Conservation (phyloP, 306 rosid species). For the Sicyos baderoa region DNA sequence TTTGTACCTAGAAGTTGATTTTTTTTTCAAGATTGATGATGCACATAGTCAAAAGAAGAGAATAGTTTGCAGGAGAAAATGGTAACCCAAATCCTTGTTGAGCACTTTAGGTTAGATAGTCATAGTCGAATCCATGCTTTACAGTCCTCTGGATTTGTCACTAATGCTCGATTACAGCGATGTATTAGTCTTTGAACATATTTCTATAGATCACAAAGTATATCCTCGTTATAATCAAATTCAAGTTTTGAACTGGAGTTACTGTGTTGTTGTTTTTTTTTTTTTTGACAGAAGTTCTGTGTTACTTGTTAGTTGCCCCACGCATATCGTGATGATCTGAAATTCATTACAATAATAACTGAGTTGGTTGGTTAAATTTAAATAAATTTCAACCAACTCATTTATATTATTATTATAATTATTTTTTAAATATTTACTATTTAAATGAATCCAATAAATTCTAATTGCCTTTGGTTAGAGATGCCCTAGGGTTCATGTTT, state of each 20-base stretch:
- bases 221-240: background rate
- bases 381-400: background rate
- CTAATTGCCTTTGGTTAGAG: too few relatives aligned
- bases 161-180: background rate
- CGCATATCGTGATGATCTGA: too few relatives aligned
- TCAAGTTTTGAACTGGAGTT: too few relatives aligned
- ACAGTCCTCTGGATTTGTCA: slow-evolving; percentile 13
- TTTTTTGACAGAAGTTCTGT: too few relatives aligned
- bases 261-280: too few relatives aligned
- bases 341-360: too few relatives aligned
- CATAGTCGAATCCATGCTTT: slow-evolving; percentile 1
- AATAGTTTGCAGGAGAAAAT: background rate
- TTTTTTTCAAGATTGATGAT: slow-evolving; percentile 11
- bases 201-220: background rate
- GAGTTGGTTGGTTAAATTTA: background rate
- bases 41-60: background rate
- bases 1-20: background rate
- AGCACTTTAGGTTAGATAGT: slow-evolving; percentile 11
- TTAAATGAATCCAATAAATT: too few relatives aligned
- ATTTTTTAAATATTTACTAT: too few relatives aligned
- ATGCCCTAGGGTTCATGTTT: too few relatives aligned
- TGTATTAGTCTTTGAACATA: too few relatives aligned
- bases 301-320: too few relatives aligned
- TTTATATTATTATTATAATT: background rate
- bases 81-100: slow-evolving; percentile 15